These are phyloP conservation scores for Mycena polygramma DNA, from an alignment of 768 basidiomycete genomes.

Conservation along the genomic window DNA sequence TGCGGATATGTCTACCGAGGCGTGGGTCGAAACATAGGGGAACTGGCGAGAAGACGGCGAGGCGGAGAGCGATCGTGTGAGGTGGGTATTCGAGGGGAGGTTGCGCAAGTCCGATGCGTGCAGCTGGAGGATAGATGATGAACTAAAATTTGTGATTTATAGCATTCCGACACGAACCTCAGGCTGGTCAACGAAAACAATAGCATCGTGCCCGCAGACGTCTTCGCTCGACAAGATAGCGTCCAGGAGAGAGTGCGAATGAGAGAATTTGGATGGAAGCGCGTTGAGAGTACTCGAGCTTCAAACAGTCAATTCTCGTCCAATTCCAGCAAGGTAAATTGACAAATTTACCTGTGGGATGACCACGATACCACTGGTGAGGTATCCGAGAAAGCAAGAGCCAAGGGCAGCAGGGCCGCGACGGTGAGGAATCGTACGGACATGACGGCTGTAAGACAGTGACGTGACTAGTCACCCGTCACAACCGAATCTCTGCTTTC, in stretches of 20 bases:
- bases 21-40: constrained; percentile 64
- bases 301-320: constrained; percentile 1
- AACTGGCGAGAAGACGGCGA: constrained; percentile 72
- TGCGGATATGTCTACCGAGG: constrained; percentile 45
- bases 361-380: constrained; percentile 81
- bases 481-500: not conserved
- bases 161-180: constrained; percentile 64
- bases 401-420: constrained; percentile 60
- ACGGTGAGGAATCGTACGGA: constrained; percentile 57
- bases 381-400: constrained; percentile 72
- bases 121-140: constrained; percentile 56
- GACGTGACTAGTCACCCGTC: constrained; percentile 4
- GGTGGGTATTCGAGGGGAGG: constrained; percentile 64
- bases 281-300: constrained; percentile 62
- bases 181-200: constrained; percentile 78
- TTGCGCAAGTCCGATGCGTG: constrained; percentile 83
- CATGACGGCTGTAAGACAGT: constrained; percentile 51
- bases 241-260: constrained; percentile 54
- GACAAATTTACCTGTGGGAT: constrained; percentile 64
- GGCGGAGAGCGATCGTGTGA: constrained; percentile 61
- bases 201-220: constrained; percentile 73
- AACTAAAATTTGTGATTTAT: not conserved
- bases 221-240: constrained; percentile 58
- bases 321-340: not conserved
- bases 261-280: constrained; percentile 52